A percentile compares a stretch with the other conserved stretches of the same genome.
phyloP scores from a whole-genome alignment of 495 filamentous ascomycete genomes.

The Entonaema liquescens region DNA sequence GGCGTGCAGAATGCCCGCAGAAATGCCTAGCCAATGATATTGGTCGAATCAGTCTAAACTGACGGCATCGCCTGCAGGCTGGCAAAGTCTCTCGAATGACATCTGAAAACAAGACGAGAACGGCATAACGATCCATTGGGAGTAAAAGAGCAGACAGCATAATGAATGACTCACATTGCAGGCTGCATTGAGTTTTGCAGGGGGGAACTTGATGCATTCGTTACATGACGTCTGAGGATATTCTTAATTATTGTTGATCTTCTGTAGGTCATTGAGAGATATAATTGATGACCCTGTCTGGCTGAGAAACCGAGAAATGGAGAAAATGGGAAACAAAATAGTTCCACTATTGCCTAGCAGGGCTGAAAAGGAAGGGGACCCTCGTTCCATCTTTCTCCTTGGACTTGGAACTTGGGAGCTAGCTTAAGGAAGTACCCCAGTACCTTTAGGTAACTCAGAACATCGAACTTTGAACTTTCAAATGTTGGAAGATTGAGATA shows the following conservation, averaged over 20 bases:
- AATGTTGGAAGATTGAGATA: background rate
- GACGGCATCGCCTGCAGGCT: constrained; percentile 16
- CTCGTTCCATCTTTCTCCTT: background rate
- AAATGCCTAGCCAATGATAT: constrained; percentile 25
- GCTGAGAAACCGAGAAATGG: background rate
- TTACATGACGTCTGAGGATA: constrained; percentile 30
- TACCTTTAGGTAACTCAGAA: no score
- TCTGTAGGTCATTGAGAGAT: background rate
- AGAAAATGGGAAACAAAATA: no score
- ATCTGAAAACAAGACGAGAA: constrained; percentile 19
- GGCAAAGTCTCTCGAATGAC: constrained; percentile 15
- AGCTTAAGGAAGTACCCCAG: background rate
- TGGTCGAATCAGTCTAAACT: constrained; percentile 19
- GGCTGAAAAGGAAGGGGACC: constrained; percentile 29
- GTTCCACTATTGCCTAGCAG: constrained; percentile 27
- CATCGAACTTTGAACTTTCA: no score
- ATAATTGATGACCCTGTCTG: background rate
- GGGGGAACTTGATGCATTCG: constrained; percentile 13
- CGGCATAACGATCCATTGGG: constrained; percentile 3
- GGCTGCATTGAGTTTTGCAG: constrained; percentile 28
- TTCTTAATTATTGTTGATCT: constrained; percentile 2
- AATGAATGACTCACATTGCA: constrained; percentile 35
- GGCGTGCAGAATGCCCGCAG: constrained; percentile 32
- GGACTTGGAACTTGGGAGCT: background rate
- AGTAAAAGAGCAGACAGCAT: constrained; percentile 4